Conservation (phyloP, 2,329 filamentous ascomycete genomes). For the Trichoderma guizhouense region DNA sequence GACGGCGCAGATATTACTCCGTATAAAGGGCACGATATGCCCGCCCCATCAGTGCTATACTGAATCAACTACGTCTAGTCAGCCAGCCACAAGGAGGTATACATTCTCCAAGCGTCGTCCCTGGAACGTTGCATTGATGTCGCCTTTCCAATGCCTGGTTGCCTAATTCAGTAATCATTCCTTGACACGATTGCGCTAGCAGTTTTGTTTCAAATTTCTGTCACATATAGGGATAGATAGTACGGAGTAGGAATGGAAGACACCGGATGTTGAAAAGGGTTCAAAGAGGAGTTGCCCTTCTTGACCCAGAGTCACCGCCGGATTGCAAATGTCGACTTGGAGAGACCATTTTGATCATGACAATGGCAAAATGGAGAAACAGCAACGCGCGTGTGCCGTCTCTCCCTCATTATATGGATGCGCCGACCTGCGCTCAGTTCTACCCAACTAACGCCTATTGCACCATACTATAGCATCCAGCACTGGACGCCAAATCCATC, state of each 20-base stretch:
- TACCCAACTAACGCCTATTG: neutral
- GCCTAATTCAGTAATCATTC: no score
- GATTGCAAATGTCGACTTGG: neutral
- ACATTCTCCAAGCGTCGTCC: no score
- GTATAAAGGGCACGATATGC: no score
- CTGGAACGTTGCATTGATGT: no score
- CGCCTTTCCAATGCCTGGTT: no score
- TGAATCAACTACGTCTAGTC: no score
- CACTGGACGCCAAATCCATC: neutral
- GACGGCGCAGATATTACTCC: no score
- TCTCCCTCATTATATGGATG: neutral
- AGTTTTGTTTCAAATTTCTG: no score
- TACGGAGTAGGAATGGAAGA: neutral
- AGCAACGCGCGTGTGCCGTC: neutral
- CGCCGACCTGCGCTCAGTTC: neutral
- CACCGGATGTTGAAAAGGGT: no score
- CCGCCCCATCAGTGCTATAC: no score
- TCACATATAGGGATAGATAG: neutral
- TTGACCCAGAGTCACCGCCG: neutral
- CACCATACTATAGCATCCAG: neutral
- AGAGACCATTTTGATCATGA: neutral
- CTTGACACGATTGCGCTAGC: no score
- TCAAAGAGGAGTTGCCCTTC: neutral
- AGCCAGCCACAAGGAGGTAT: no score
- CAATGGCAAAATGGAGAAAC: neutral